Evolutionary conservation across 345 rosid genomes (phyloP), one percentile per base, ranked within the genome.

Genomic region (Cardamine chenopodiifolia): DNA sequence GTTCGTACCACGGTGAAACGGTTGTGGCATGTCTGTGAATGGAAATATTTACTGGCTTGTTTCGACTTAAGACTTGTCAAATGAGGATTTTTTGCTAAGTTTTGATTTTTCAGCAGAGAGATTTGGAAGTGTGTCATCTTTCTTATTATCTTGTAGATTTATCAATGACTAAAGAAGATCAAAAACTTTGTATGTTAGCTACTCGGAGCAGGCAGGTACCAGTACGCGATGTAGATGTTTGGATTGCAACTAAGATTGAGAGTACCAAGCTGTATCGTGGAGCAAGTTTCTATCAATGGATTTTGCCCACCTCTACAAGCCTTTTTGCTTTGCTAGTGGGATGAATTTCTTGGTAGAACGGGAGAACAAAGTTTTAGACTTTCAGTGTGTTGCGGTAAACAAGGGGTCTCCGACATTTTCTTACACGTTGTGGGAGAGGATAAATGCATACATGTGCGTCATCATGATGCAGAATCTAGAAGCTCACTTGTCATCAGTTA

Each of bases 131-230:
- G 29, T 35, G 18, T 20, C 29, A 19, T 62, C 32, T 22, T 40
- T 15, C 34, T 22, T 13, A 8, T 25, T 1, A 0, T n/a, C 17
- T 5, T 44, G 9, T 45, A 0, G 1, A 18, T 6, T 20, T 60
- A 44, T 44, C 54, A n/a, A 39, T 26, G 37, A 45, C 53, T 44
- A 44, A 12, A n/a, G 68, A 26, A 45, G 68, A 63, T 7, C 54
- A 44, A 39, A 26, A 39, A 44, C 39, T 44, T 63, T 63, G 68
- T 63, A 1, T 63, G 3, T 11, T 44, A 44, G 14, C 8, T 35
- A 20, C 65, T 22, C 28, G 9, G 5, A 2, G 14, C 0, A 8
- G 10, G 54, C 23, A 8, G 12, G 1, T 19, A n/a, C n/a, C n/a
- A n/a, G 32, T 29, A 18, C 4, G 5, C 23, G 10, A 18, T 18